Evolutionary conservation across 805 yeast species (phyloP).

Genomic region (Nakazawaea ishiwadae): DNA sequence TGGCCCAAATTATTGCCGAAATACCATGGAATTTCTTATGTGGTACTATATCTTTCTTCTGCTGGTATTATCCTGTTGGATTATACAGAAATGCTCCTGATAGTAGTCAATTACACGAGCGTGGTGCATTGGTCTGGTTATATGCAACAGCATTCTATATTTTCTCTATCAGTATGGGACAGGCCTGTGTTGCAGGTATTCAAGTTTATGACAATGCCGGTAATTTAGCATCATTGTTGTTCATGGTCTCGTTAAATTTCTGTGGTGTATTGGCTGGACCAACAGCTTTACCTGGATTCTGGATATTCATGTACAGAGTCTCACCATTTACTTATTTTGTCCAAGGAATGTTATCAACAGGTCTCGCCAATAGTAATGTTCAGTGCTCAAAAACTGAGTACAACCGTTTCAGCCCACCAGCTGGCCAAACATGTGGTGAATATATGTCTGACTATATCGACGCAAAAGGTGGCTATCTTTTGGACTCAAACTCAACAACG

Average conservation of each 20-base stretch:
- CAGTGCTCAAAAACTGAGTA: conserved; percentile 45
- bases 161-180: conserved; percentile 55
- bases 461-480: conserved; percentile 43
- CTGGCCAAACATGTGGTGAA: conserved; percentile 53
- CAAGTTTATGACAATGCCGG: conserved; percentile 62
- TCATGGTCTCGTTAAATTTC: conserved; percentile 61
- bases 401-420: conserved; percentile 44
- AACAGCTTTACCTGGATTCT: conserved; percentile 57
- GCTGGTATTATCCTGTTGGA: conserved; percentile 73
- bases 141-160: conserved; percentile 38
- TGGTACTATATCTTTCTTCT: conserved; percentile 60
- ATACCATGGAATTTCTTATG: conserved; percentile 57
- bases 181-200: conserved; percentile 52
- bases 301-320: conserved; percentile 74
- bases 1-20: conserved; percentile 61
- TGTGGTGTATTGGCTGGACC: conserved; percentile 72
- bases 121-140: conserved; percentile 52
- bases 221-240: conserved; percentile 49
- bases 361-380: conserved; percentile 46
- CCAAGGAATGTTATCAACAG: conserved; percentile 47
- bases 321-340: conserved; percentile 69
- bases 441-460: conserved; percentile 38
- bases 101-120: conserved; percentile 38
- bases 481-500: conserved; percentile 38
- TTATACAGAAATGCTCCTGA: conserved; percentile 54